Percentiles rank a stretch among this genome's conserved stretches.
These are phyloP conservation scores for Globisporangium recalcitrans DNA, from an alignment of 352 stramenopile species.

Conservation along the genomic window DNA sequence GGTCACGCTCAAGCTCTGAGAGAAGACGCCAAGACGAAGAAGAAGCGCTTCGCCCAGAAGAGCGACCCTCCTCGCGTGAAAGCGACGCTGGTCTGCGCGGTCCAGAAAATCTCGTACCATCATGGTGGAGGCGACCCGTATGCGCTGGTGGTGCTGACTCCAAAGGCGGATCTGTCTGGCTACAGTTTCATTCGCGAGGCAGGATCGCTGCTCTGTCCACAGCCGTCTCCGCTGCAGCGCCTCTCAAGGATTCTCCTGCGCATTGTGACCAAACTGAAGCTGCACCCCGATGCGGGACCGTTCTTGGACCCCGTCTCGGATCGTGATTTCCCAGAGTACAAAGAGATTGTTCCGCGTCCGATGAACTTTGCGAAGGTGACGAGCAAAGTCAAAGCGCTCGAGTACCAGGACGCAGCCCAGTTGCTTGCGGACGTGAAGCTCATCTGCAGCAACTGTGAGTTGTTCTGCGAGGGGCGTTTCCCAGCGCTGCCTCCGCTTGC, in stretches of 20 bases:
- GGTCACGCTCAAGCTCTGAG: slow-evolving; percentile 72
- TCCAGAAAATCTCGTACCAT: slow-evolving; percentile 69
- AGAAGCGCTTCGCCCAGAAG: slow-evolving; percentile 70
- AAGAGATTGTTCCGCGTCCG: slow-evolving; percentile 69
- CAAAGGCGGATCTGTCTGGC: slow-evolving; percentile 24
- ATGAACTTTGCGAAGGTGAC: slow-evolving; percentile 69
- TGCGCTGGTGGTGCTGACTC: slow-evolving; percentile 50
- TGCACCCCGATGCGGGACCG: slow-evolving; percentile 52
- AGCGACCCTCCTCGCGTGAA: slow-evolving; percentile 47
- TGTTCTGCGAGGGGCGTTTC: slow-evolving; percentile 80
- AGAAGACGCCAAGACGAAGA: slow-evolving; percentile 72
- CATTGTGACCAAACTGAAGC: slow-evolving; percentile 56
- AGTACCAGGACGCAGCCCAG: slow-evolving; percentile 46
- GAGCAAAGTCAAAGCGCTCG: slow-evolving; percentile 42
- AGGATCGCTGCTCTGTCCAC: slow-evolving; percentile 44
- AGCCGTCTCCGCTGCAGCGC: slow-evolving; percentile 54
- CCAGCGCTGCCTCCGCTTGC: slow-evolving; percentile 69
- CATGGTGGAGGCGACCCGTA: slow-evolving; percentile 80
- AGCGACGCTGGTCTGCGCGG: slow-evolving; percentile 53
- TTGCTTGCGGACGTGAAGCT: slow-evolving; percentile 69
- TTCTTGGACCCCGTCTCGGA: slow-evolving; percentile 79
- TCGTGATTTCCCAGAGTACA: slow-evolving; percentile 80
- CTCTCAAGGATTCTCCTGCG: slow-evolving; percentile 59
- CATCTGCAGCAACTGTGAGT: slow-evolving; percentile 69
- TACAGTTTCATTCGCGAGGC: slow-evolving; percentile 29